These are phyloP conservation scores for Fusarium liriodendri DNA, from an alignment of 2,329 filamentous ascomycete species.

Conservation along the genomic window DNA sequence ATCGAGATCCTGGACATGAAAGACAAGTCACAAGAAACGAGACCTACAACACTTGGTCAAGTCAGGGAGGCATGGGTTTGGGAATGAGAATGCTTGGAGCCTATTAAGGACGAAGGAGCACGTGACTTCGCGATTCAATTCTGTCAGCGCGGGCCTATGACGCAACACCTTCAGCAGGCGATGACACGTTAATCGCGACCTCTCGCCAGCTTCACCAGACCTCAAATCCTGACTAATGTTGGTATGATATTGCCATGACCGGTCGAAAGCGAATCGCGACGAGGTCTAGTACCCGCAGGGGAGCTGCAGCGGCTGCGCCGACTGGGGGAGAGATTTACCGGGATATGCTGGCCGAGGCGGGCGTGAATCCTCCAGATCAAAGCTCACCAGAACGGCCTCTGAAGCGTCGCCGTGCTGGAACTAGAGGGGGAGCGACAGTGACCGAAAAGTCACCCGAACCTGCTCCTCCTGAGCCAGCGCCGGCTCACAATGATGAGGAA, in stretches of 20 bases:
- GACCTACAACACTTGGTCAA: background rate
- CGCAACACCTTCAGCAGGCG: slow-evolving; percentile 37
- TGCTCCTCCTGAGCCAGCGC: background rate
- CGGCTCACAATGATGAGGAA: slow-evolving; percentile 33
- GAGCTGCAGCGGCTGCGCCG: slow-evolving; percentile 20
- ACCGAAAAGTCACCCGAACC: background rate
- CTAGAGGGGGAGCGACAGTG: slow-evolving; percentile 8
- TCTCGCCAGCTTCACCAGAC: slow-evolving; percentile 8
- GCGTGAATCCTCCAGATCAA: slow-evolving; percentile 47
- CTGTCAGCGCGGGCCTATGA: slow-evolving; percentile 33
- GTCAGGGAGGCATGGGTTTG: background rate
- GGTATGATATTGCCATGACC: slow-evolving; percentile 44
- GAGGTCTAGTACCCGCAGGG: slow-evolving; percentile 35
- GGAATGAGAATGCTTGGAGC: background rate
- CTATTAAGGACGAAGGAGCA: background rate
- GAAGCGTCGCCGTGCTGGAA: slow-evolving; percentile 51
- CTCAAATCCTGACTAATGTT: background rate
- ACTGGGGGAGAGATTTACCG: slow-evolving; percentile 56
- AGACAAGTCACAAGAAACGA: background rate
- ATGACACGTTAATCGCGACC: slow-evolving; percentile 26
- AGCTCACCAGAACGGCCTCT: slow-evolving; percentile 53
- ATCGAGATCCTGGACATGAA: no score
- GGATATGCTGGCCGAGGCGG: slow-evolving; percentile 63
- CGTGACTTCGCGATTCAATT: slow-evolving; percentile 32
- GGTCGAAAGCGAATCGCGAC: slow-evolving; percentile 45